These are phyloP conservation scores for Lachancea fermentati DNA, from an alignment of 805 yeast species.

Conservation along the genomic window DNA sequence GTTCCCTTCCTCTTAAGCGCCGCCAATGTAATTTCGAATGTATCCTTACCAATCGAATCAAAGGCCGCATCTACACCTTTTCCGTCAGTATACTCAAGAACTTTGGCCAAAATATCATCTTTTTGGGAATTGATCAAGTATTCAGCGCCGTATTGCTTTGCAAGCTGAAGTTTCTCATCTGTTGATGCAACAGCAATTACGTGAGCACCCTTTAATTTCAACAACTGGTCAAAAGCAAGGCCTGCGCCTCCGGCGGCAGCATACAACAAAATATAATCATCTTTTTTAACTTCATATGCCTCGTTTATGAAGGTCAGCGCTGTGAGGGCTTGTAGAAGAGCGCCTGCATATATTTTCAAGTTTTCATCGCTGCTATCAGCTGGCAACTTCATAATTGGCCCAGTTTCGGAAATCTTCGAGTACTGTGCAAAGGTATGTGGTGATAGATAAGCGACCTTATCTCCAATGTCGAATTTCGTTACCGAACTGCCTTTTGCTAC, in stretches of 20 bases:
- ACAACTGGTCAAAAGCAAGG: slow-evolving; percentile 58
- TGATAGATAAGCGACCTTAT: slow-evolving; percentile 56
- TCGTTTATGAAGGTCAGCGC: slow-evolving; percentile 66
- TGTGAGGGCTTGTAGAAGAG: slow-evolving; percentile 69
- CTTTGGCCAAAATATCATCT: slow-evolving; percentile 52
- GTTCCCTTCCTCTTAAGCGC: slow-evolving; percentile 67
- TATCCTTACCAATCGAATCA: slow-evolving; percentile 75
- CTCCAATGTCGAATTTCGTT: slow-evolving; percentile 55
- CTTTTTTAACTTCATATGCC: slow-evolving; percentile 59
- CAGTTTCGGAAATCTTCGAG: slow-evolving; percentile 41
- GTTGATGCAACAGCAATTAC: slow-evolving; percentile 84
- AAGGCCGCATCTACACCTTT: slow-evolving; percentile 63
- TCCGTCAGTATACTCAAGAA: slow-evolving; percentile 55
- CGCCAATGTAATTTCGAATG: slow-evolving; percentile 59
- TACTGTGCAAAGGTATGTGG: slow-evolving; percentile 66
- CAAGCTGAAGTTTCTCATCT: slow-evolving; percentile 61
- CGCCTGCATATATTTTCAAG: slow-evolving; percentile 53
- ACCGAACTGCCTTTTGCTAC: slow-evolving; percentile 60
- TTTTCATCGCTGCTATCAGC: slow-evolving; percentile 42
- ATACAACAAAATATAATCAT: slow-evolving; percentile 69
- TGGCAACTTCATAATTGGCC: slow-evolving; percentile 45
- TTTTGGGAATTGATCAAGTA: slow-evolving; percentile 50
- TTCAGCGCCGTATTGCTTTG: slow-evolving; percentile 73
- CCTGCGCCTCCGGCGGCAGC: slow-evolving; percentile 99
- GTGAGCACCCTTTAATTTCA: slow-evolving; percentile 60